Base-by-base conservation (phyloP, 1,284 basidiomycete genomes). In the Ustilago shanxiensis region DNA sequence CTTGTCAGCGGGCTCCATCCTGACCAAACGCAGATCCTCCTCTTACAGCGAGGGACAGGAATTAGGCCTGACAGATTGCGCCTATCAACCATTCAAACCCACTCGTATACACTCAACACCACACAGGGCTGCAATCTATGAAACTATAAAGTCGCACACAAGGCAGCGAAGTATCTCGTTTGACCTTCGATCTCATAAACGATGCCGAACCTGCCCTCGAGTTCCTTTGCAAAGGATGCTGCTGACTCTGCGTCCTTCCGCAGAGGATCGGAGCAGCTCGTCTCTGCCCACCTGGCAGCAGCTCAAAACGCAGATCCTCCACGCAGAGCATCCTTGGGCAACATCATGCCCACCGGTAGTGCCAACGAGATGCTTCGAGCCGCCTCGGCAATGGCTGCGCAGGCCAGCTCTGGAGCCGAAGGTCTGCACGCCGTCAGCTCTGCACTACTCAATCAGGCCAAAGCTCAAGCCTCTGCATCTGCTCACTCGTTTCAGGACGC, bases 361-460 rank as follows among this genome's bases (percentile, higher is more conserved):
- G 79, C 79, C 49, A 67, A 70, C 29, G 63, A 71, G 20, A 81
- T 81, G 77, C 79, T 81, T 33, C 55, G 71, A 22, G 79, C 79
- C 18, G 79, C 79, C 9, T 77, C 70, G 4, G 72, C 72, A 14
- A 73, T 81, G 66, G 74, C 74, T 6, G 73, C 73, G 1, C 70
- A 79, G 54, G 79, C 79, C 1, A 78, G 75, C 61, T 72, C 70
- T 6, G 69, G 75, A 18, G 66, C 77, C 9, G 67, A 72, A 51
- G 79, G 77, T 45, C 62, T 80, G 2, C 77, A 80, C 33, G 76
- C 76, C 9, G 77, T 80, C 61, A 77, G 73, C 60, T 74, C 77
- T 20, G 73, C 77, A 8, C 67, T 80, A 4, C 64, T 79, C 50
- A 72, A 60, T 22, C 79, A 80, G 47, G 79, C 79, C 9, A 75